Conservation (phyloP, 306 rosid genomes). For the Erythrophleum fordii region DNA sequence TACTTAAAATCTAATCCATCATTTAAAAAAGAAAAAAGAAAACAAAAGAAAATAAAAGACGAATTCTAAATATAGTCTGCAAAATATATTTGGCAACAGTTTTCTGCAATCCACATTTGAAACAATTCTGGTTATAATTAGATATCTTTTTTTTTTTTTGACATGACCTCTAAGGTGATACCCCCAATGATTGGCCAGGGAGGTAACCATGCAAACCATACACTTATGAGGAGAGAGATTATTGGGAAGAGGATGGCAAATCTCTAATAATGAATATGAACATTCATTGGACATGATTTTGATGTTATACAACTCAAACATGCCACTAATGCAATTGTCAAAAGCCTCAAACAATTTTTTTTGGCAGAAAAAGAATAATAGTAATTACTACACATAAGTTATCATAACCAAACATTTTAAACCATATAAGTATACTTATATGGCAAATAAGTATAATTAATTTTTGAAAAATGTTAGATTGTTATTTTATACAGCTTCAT, state of each 20-base stretch:
- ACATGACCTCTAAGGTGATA: constrained; percentile 19
- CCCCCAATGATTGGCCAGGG: constrained; percentile 13
- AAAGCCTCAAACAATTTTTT: constrained; percentile 1
- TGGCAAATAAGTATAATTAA: too few species aligned
- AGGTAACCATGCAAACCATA: not conserved
- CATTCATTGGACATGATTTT: not conserved
- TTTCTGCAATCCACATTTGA: constrained; percentile 3
- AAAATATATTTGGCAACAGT: constrained; percentile 18
- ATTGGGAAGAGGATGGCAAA: not conserved
- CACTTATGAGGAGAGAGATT: not conserved
- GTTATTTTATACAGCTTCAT: not conserved
- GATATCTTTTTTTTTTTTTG: not conserved
- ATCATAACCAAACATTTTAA: not conserved
- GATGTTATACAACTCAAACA: too few species aligned
- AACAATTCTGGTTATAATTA: constrained; percentile 30
- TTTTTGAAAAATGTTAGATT: not conserved
- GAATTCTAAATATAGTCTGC: constrained; percentile 3
- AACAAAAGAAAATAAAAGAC: not conserved
- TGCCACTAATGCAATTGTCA: too few species aligned
- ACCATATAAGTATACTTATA: constrained; percentile 2
- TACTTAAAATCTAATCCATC: not conserved
- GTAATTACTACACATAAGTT: not conserved
- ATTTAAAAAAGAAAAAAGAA: not conserved
- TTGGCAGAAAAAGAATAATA: not conserved
- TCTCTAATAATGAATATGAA: constrained; percentile 17